Base-by-base conservation (phyloP, 768 basidiomycete species). In the Galerina sulciceps region DNA sequence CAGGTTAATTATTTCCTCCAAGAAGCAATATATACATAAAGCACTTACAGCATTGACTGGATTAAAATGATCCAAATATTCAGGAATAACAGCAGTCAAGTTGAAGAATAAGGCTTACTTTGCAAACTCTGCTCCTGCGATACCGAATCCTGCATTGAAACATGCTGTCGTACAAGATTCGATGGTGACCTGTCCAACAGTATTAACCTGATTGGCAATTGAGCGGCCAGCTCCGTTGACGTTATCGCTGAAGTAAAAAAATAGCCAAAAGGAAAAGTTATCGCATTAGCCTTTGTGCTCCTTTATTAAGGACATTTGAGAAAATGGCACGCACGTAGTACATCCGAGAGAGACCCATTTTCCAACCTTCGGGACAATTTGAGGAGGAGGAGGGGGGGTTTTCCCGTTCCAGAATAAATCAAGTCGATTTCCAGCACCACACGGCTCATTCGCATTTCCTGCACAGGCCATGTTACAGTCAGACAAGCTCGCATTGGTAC, bases 271-370 rank as follows among this genome's bases (percentile, higher is more conserved):
- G 8, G 18, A 38, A 20, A 35, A 10, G 40, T 35, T 18, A 46
- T 46, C 18, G 38, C 36, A 17, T 50, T 37, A 40, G 37, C 35
- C 36, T 18, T 31, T 4, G 40, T 14, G 23, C 14, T n/a, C 36
- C 10, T 34, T 11, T 22, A 31, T 31, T 31, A 50, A 37, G 38
- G 36, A n/a, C n/a, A n/a, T 35, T 38, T 38, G 37, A 37, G 36
- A 18, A 57, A 38, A 53, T 41, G 18, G 41, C 52, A 67, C 66
- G 58, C 65, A 89, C 90, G 75, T 87, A 74, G 82, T 91, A 69
- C 91, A 93, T 17, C 91, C 91, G 22, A 91, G 80, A 0, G 85
- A 87, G 4, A 74, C 68, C 90, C 90, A 92, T 37, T 81, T 75
- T 3, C 88, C 89, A 34, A 87, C 80, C 45, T 69, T 81, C 3